These are phyloP conservation scores for Liquidambar formosana DNA, from an alignment of 164 flowering plant species.

Conservation along the genomic window DNA sequence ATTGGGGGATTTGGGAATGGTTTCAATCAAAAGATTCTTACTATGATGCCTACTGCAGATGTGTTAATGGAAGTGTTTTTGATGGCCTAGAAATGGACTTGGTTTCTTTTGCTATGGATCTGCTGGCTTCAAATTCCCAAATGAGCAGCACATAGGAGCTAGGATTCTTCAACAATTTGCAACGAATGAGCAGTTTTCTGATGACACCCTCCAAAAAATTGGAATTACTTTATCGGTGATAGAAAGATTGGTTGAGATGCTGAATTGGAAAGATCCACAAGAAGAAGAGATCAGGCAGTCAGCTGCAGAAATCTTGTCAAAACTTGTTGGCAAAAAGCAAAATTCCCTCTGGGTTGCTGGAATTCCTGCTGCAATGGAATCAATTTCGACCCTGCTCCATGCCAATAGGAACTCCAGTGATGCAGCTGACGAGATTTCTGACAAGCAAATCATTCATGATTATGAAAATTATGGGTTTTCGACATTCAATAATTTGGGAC, in stretches of 20 bases:
- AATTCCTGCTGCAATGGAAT: no score
- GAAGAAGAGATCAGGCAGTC: no score
- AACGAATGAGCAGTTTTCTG: constrained; percentile 40
- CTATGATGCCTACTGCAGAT: constrained; percentile 84
- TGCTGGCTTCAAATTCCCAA: constrained; percentile 66
- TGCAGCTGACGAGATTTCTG: constrained; percentile 59
- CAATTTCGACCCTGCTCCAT: constrained; percentile 79
- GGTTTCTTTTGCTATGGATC: constrained; percentile 77
- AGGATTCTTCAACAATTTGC: constrained; percentile 56
- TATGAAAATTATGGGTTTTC: constrained; percentile 56
- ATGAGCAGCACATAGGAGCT: constrained; percentile 88
- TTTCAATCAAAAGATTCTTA: constrained; percentile 74
- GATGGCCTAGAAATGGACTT: constrained; percentile 95
- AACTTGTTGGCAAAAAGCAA: constrained; percentile 77
- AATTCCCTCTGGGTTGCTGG: constrained; percentile 85
- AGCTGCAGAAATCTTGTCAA: constrained; percentile 74
- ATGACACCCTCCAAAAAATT: no score
- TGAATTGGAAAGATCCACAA: no score
- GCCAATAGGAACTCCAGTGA: constrained; percentile 29
- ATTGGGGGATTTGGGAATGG: constrained; percentile 58
- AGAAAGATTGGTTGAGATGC: constrained; percentile 74
- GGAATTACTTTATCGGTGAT: constrained; percentile 53
- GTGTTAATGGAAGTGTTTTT: constrained; percentile 84
- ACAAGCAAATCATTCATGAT: constrained; percentile 46
- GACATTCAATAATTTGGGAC: constrained; percentile 64